Conservation (phyloP, 2,329 filamentous ascomycete species). For the Eurotiales sp. region DNA sequence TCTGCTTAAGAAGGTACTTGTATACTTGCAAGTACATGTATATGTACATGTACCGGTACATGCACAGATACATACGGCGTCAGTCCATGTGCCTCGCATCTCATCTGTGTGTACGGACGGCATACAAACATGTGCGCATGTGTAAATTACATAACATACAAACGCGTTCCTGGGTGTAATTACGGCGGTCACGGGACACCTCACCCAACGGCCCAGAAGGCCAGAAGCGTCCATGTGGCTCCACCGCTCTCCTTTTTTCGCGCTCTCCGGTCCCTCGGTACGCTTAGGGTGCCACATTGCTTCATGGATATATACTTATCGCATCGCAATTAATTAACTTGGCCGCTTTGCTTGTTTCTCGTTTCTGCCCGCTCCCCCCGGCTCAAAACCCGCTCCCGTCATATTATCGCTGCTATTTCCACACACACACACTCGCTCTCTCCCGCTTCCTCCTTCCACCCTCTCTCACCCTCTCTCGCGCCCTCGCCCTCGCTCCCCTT, state of each 20-base stretch:
- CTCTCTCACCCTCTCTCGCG: constrained; percentile 16
- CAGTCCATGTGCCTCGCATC: no score
- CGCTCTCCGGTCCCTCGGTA: constrained; percentile 15
- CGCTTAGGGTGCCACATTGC: constrained; percentile 4
- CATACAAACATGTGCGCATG: not conserved
- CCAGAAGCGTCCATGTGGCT: constrained; percentile 14
- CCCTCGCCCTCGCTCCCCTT: not conserved
- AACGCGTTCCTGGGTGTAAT: not conserved
- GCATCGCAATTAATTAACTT: no score
- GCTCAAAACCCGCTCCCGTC: no score
- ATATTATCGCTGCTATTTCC: no score
- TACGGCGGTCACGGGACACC: not conserved
- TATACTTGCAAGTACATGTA: not conserved
- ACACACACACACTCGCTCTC: no score
- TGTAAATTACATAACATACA: not conserved
- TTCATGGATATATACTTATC: not conserved
- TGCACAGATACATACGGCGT: not conserved
- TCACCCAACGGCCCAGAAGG: not conserved
- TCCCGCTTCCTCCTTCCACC: constrained; percentile 9
- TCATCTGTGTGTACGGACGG: no score
- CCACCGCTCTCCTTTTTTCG: constrained; percentile 8
- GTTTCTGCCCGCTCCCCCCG: not conserved
- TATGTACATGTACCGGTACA: not conserved
- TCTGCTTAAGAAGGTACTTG: no score
- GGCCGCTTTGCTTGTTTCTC: no score